Conservation (phyloP, 2,329 filamentous ascomycete species). For the Exophiala sp. region DNA sequence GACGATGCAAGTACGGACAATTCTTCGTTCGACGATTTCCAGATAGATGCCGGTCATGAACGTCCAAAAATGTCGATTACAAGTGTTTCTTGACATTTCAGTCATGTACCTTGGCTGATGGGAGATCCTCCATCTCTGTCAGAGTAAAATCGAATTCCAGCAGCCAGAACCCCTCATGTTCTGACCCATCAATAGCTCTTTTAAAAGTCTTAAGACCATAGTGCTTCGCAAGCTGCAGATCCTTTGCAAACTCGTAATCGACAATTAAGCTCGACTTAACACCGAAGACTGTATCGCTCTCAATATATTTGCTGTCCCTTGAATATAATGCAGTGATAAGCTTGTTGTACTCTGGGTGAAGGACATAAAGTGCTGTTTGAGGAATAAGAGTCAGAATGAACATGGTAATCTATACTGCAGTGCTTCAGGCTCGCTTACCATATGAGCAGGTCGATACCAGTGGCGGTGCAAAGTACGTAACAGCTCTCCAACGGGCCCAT, state of each 20-base stretch:
- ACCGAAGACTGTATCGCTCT: conserved; percentile 59
- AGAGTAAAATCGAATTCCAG: conserved; percentile 2
- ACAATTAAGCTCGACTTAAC: conserved; percentile 60
- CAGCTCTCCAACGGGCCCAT: conserved; percentile 48
- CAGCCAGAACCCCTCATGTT: conserved; percentile 1
- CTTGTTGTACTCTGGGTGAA: conserved; percentile 54
- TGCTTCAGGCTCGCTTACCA: conserved; percentile 28
- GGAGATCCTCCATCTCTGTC: not conserved
- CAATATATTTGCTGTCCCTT: conserved; percentile 55
- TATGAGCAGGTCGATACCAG: conserved; percentile 59
- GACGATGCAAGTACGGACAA: too few species aligned
- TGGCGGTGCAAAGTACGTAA: conserved; percentile 55
- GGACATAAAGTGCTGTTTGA: conserved; percentile 41
- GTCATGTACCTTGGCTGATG: not conserved
- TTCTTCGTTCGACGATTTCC: too few species aligned
- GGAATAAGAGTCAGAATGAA: not conserved
- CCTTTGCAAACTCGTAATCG: conserved; percentile 33
- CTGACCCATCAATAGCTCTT: not conserved
- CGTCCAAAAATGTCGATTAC: too few species aligned
- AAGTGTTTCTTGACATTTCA: too few species aligned
- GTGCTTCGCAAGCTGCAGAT: not conserved
- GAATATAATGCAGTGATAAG: conserved; percentile 59
- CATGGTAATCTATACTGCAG: not conserved
- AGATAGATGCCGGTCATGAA: too few species aligned
- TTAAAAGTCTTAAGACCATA: not conserved